These are phyloP conservation scores for Backusella sp. DNA, from an alignment of 192 early-diverging fungal genomes.

Conservation along the genomic window DNA sequence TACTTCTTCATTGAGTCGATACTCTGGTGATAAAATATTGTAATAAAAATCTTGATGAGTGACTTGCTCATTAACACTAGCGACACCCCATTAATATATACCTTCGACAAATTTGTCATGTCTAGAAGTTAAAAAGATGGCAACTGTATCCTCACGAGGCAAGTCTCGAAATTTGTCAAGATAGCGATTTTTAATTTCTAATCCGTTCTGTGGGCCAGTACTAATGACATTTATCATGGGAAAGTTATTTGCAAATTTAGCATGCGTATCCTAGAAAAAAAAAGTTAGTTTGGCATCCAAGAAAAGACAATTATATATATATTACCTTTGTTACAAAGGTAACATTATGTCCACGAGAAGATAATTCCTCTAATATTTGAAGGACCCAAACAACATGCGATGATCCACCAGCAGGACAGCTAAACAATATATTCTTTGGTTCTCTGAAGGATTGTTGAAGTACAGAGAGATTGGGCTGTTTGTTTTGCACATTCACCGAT, in stretches of 20 bases:
- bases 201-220: neutral
- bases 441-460: constrained; percentile 2
- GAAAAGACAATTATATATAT: neutral
- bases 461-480: neutral
- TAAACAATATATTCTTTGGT: constrained; percentile 19
- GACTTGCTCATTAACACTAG: neutral
- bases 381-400: constrained; percentile 28
- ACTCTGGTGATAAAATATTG: neutral
- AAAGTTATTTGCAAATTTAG: neutral
- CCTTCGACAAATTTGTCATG: constrained; percentile 6
- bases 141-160: constrained; percentile 2
- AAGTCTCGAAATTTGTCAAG: constrained; percentile 1
- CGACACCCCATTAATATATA: neutral
- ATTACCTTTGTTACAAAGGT: constrained; percentile 16
- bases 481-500: neutral
- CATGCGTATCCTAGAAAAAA: neutral
- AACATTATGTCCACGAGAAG: constrained; percentile 17
- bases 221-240: neutral
- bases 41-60: neutral
- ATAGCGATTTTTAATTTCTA: neutral
- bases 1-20: neutral
- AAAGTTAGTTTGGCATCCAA: neutral
- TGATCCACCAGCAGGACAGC: constrained; percentile 11
- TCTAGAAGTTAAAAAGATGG: neutral
- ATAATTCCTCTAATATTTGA: constrained; percentile 16